These are phyloP conservation scores for Erucastrum elatum DNA, from an alignment of 345 rosid genomes.

Conservation along the genomic window DNA sequence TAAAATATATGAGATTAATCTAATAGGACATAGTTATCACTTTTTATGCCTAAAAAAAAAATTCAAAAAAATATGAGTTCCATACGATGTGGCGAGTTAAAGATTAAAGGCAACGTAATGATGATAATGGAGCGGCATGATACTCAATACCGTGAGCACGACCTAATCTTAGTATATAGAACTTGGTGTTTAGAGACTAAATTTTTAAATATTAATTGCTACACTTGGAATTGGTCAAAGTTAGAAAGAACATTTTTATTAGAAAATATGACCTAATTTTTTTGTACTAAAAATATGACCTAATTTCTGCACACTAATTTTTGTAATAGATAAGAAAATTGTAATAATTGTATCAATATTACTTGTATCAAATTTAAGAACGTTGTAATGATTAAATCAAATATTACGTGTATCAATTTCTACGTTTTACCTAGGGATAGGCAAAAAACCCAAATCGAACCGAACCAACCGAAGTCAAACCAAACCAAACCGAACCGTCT, in stretches of 20 bases:
- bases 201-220: neutral
- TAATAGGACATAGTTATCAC: no score
- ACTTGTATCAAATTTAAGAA: neutral
- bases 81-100: slow-evolving; percentile 16
- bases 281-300: neutral
- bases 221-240: slow-evolving; percentile 16
- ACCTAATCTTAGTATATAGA: slow-evolving; percentile 37
- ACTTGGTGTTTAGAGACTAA: neutral
- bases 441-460: no score
- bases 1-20: no score
- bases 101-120: slow-evolving; percentile 34
- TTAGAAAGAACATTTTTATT: neutral
- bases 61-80: neutral
- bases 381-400: neutral
- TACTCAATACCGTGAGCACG: slow-evolving; percentile 49
- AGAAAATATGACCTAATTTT: neutral
- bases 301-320: neutral
- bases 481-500: no score
- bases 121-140: slow-evolving; percentile 32
- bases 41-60: no score
- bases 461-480: no score
- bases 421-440: no score
- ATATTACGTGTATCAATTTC: no score
- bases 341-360: neutral
- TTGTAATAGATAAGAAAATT: neutral